Percentiles rank a stretch among this genome's conserved stretches.
Evolutionary conservation across 306 rosid species (phyloP).

Genomic region (Vicia faba): DNA sequence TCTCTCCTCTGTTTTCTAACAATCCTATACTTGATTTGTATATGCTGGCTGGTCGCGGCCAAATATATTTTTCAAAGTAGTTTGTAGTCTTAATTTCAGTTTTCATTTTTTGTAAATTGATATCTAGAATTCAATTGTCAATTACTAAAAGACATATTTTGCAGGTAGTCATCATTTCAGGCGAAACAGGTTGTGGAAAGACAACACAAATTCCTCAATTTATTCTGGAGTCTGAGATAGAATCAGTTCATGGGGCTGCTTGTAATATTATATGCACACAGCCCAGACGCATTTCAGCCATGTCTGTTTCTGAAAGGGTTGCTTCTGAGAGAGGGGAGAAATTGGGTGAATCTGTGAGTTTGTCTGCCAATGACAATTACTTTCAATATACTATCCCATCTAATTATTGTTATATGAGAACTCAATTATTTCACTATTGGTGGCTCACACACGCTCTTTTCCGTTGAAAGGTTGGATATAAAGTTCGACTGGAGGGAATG

Average conservation of each 20-base stretch:
- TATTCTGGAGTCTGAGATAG: constrained; percentile 88
- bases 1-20: too few relatives aligned
- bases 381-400: constrained; percentile 14
- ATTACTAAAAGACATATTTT: constrained; percentile 26
- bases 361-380: constrained; percentile 35
- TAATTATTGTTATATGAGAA: constrained; percentile 23
- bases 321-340: constrained; percentile 93
- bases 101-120: neutral
- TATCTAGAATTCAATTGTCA: constrained; percentile 22
- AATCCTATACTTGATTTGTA: constrained; percentile 16
- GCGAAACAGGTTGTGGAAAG: constrained; percentile 99
- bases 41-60: constrained; percentile 24
- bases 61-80: constrained; percentile 25
- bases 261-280: constrained; percentile 93
- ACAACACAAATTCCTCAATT: constrained; percentile 98
- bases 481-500: constrained; percentile 95
- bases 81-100: constrained; percentile 12
- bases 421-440: constrained; percentile 11
- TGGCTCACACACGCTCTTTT: constrained; percentile 29
- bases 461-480: constrained; percentile 80
- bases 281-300: constrained; percentile 96
- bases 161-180: constrained; percentile 85
- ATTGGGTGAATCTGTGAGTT: constrained; percentile 96
- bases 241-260: constrained; percentile 69
- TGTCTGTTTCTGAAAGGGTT: constrained; percentile 95